Evolutionary conservation across 73 alveolate species (phyloP).

Genomic region (Symbiodinium natans): DNA sequence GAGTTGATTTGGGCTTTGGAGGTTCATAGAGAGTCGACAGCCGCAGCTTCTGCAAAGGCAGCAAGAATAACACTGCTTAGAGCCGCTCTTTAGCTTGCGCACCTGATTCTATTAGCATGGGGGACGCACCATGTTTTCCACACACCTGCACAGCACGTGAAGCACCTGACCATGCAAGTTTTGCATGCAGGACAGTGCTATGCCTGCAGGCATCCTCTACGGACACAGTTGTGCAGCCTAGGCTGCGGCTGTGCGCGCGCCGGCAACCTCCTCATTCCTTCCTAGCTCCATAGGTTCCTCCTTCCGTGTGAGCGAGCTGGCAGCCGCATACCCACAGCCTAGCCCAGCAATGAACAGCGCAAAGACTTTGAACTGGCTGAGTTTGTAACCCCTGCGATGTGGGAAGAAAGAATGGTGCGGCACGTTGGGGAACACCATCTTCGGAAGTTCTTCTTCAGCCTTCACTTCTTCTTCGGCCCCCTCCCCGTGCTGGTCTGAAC

Average conservation of each 20-base stretch:
- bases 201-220: too few species aligned
- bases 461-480: not conserved
- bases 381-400: conserved; percentile 53
- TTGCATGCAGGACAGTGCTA: not conserved
- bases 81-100: too few species aligned
- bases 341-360: conserved; percentile 66
- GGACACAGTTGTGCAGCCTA: too few species aligned
- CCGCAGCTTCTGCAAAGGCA: too few species aligned
- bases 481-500: not conserved
- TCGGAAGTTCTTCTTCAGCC: conserved; percentile 10
- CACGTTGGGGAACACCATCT: conserved; percentile 89
- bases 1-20: too few species aligned
- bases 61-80: too few species aligned
- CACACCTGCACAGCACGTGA: not conserved
- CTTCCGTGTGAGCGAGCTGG: conserved; percentile 37
- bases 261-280: not conserved
- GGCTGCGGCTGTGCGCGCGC: not conserved
- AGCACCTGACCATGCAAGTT: not conserved
- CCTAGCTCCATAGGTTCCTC: not conserved
- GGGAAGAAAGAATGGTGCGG: conserved; percentile 81
- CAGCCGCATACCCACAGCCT: conserved; percentile 91
- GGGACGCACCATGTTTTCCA: too few species aligned
- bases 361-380: conserved; percentile 9
- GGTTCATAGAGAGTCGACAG: too few species aligned
- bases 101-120: too few species aligned